Evolutionary conservation across 2,329 filamentous ascomycete genomes (phyloP).

Genomic region (Xylariaceae sp.): DNA sequence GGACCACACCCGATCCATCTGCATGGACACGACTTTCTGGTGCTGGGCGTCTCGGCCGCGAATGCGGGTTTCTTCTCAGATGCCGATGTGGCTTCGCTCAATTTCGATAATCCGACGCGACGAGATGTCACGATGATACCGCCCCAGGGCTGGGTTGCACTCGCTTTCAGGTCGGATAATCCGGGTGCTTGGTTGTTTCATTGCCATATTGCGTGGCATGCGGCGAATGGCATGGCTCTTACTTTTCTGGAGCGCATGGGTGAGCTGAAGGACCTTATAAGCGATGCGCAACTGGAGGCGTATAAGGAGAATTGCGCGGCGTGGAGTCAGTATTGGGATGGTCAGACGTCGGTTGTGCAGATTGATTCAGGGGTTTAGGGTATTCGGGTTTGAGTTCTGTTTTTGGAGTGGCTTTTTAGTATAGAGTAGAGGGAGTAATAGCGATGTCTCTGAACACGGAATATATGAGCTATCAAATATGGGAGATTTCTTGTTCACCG

Average conservation of each 20-base stretch:
- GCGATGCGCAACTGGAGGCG: too few species aligned
- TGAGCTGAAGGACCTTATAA: too few species aligned
- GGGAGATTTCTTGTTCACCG: too few species aligned
- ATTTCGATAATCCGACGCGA: slow-evolving; percentile 42
- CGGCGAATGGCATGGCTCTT: neutral
- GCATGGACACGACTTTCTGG: slow-evolving; percentile 42
- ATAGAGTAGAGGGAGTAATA: too few species aligned
- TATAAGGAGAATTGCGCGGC: too few species aligned
- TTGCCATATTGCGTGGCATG: neutral
- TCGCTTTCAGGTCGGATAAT: slow-evolving; percentile 50
- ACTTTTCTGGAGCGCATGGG: neutral
- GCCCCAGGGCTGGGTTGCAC: slow-evolving; percentile 41
- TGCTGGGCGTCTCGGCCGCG: slow-evolving; percentile 26
- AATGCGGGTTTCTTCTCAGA: slow-evolving; percentile 27
- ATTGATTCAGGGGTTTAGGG: too few species aligned
- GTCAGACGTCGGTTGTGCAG: too few species aligned
- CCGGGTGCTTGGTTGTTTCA: slow-evolving; percentile 45
- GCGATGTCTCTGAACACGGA: too few species aligned
- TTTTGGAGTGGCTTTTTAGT: too few species aligned
- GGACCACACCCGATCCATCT: slow-evolving; percentile 33
- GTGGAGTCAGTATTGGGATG: too few species aligned
- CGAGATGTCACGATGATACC: slow-evolving; percentile 46
- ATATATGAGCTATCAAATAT: too few species aligned
- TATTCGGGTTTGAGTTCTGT: too few species aligned
- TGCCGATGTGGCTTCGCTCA: slow-evolving; percentile 28